phyloP scores from a whole-genome alignment of 257 asterid genomes.

The Nicotiana tabacum region DNA sequence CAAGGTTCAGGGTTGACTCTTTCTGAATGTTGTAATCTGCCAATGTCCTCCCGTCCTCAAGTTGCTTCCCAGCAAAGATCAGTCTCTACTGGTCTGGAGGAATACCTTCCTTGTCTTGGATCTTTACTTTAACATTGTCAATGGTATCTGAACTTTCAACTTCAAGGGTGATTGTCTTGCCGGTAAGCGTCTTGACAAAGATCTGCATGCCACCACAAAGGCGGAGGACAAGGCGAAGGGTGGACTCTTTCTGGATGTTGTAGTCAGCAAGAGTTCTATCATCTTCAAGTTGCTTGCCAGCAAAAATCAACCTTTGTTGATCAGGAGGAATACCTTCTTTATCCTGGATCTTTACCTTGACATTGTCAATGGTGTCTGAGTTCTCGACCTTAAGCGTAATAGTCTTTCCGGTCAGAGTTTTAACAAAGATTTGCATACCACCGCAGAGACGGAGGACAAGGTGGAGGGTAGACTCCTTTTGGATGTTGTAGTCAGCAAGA shows the following conservation, averaged over 20 bases:
- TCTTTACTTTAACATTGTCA: background rate
- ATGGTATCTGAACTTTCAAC: background rate
- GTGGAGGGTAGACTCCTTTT: background rate
- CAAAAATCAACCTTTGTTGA: constrained; percentile 1
- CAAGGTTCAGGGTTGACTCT: constrained; percentile 2
- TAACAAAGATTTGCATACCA: background rate
- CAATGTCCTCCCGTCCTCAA: constrained; percentile 1
- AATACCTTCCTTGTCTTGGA: constrained; percentile 1
- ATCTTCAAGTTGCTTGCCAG: background rate
- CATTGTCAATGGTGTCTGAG: background rate
- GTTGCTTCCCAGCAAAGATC: background rate
- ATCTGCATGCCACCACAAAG: constrained; percentile 7
- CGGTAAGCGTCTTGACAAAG: background rate
- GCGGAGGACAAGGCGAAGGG: constrained; percentile 6
- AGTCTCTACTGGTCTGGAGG: constrained; percentile 9
- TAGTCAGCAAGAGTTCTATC: background rate
- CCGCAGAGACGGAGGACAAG: constrained; percentile 1
- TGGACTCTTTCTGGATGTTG: background rate
- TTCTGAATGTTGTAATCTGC: background rate
- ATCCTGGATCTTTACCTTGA: background rate
- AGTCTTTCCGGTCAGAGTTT: background rate
- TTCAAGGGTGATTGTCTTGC: constrained; percentile 3
- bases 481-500: constrained; percentile 3
- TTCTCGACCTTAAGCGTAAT: background rate
- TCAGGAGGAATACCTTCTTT: constrained; percentile 4